A percentile compares a stretch with the other conserved stretches of the same genome.
Evolutionary conservation across 2,329 filamentous ascomycete genomes (phyloP).

Genomic region (Fusarium sp.): DNA sequence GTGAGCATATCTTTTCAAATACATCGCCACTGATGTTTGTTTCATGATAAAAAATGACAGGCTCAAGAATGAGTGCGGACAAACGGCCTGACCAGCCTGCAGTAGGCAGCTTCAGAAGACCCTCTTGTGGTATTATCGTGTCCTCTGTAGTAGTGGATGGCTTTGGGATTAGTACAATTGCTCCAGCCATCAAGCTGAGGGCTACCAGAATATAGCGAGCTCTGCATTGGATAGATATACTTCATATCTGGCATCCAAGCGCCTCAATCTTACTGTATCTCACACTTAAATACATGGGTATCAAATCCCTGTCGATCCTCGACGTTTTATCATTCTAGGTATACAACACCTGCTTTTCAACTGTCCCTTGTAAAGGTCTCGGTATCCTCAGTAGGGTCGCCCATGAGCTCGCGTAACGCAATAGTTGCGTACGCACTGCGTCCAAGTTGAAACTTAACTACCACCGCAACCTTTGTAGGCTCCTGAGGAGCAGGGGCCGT

Average conservation of each 20-base stretch:
- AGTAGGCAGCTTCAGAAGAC: not conserved
- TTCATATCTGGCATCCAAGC: slow-evolving; percentile 22
- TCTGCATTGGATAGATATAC: slow-evolving; percentile 3
- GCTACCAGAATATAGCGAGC: slow-evolving; percentile 26
- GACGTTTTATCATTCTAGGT: not conserved
- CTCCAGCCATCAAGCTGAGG: slow-evolving; percentile 19
- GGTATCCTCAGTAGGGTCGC: slow-evolving; percentile 47
- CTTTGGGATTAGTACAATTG: not conserved
- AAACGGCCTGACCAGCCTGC: not conserved
- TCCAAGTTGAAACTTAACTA: slow-evolving; percentile 79
- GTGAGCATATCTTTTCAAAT: slow-evolving; percentile 13
- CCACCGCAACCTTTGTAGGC: slow-evolving; percentile 65
- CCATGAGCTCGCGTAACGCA: slow-evolving; percentile 80
- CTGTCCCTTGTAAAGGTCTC: not conserved
- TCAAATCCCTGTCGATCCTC: slow-evolving; percentile 24
- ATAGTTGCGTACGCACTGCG: slow-evolving; percentile 88
- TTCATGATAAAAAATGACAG: not conserved
- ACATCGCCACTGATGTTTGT: not conserved
- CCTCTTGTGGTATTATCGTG: not conserved
- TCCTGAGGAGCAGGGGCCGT: slow-evolving; percentile 10
- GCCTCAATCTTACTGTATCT: slow-evolving; percentile 34
- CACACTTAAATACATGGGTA: slow-evolving; percentile 37
- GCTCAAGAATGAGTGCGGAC: not conserved
- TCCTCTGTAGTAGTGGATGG: not conserved
- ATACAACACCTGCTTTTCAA: not conserved